A percentile compares a stretch with the other conserved stretches of the same genome.
phyloP scores from a whole-genome alignment of 2,329 filamentous ascomycete genomes.

The Magnaporthiopsis rhizophila region DNA sequence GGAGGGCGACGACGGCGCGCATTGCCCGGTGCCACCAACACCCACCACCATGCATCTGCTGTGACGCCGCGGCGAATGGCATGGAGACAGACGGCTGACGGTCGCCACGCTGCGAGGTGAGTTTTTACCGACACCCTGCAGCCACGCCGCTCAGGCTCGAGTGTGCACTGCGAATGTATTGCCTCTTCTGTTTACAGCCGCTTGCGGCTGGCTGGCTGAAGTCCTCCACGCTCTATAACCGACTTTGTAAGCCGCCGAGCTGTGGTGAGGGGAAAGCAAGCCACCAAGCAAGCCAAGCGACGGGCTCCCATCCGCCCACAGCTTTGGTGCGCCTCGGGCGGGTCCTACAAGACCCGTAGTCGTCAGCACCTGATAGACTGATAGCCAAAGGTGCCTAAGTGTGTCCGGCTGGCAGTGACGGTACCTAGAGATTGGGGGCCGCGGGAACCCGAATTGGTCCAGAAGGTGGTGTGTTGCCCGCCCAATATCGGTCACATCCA shows the following conservation, averaged over 20 bases:
- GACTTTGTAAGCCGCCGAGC: background rate
- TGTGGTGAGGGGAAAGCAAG: background rate
- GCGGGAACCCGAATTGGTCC: no score
- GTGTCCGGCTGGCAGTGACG: background rate
- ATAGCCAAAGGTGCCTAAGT: no score
- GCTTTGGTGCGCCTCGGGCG: background rate
- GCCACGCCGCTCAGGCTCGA: no score
- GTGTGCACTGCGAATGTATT: background rate
- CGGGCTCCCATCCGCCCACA: background rate
- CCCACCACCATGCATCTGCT: background rate
- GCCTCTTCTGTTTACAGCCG: background rate
- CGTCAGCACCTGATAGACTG: background rate
- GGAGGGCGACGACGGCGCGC: background rate
- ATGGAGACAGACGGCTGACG: no score
- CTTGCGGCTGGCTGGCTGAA: no score
- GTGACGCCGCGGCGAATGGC: no score
- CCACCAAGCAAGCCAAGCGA: background rate
- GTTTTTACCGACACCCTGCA: no score
- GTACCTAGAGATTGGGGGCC: background rate
- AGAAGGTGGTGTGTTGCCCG: no score
- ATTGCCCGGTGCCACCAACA: background rate
- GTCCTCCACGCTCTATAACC: no score
- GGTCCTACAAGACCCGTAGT: background rate
- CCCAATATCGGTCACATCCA: no score
- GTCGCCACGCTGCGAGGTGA: no score